Conservation (phyloP, 306 rosid genomes). For the Senna siamea region DNA sequence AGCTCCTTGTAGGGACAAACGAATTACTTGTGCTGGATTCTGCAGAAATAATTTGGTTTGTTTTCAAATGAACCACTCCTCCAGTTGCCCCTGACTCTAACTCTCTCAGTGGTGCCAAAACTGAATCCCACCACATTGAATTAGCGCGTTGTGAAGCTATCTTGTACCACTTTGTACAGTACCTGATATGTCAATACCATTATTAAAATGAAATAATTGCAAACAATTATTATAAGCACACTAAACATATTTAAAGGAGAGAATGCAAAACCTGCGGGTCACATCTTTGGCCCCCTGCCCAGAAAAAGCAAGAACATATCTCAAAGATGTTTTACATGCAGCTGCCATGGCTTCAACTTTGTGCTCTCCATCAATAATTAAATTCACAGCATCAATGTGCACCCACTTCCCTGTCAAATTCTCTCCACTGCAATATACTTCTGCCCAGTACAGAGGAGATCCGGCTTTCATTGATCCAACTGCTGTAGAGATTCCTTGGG, state of each 20-base stretch:
- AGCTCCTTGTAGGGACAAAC: conserved; percentile 57
- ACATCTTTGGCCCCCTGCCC: conserved; percentile 98
- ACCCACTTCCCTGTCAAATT: conserved; percentile 97
- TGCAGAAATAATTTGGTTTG: conserved; percentile 37
- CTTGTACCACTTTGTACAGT: conserved; percentile 88
- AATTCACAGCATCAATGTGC: conserved; percentile 83
- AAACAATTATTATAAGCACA: conserved; percentile 16
- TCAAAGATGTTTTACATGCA: conserved; percentile 82
- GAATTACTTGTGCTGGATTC: conserved; percentile 46
- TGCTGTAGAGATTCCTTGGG: conserved; percentile 73
- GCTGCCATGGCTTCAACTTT: conserved; percentile 86
- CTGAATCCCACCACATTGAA: conserved; percentile 87
- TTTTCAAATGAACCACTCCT: conserved; percentile 44
- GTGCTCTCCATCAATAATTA: conserved; percentile 83
- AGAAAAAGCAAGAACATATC: conserved; percentile 93
- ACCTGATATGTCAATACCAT: conserved; percentile 52
- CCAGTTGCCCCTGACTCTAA: conserved; percentile 70
- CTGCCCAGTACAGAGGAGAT: conserved; percentile 94
- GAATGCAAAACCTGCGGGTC: conserved; percentile 80
- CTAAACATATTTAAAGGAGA: conserved; percentile 25
- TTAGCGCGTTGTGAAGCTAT: conserved; percentile 75
- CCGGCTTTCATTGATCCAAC: conserved; percentile 83
- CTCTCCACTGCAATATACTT: conserved; percentile 84
- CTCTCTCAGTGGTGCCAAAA: conserved; percentile 80
- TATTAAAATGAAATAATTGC: conserved; percentile 5